phyloP scores from a whole-genome alignment of 2,329 filamentous ascomycete species.

The Xylariomycetidae sp. region DNA sequence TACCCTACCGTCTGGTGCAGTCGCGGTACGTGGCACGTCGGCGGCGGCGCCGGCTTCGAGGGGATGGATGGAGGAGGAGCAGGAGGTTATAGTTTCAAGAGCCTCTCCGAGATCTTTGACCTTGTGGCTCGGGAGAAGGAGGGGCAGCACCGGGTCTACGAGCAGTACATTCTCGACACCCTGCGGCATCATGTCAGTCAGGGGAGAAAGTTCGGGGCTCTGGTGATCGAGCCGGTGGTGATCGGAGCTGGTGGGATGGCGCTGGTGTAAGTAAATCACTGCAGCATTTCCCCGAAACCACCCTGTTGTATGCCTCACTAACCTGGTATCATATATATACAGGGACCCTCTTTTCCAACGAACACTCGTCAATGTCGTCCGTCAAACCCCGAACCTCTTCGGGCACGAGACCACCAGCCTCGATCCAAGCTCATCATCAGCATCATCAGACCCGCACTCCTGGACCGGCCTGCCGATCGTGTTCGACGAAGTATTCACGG shows the following conservation, averaged over 20 bases:
- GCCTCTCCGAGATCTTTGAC: constrained; percentile 57
- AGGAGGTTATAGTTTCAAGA: constrained; percentile 41
- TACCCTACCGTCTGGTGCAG: constrained; percentile 68
- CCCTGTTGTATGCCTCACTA: not conserved
- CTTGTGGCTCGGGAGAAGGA: constrained; percentile 42
- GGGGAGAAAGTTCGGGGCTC: constrained; percentile 66
- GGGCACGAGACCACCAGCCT: constrained; percentile 15
- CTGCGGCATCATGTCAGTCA: constrained; percentile 48
- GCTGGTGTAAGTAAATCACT: constrained; percentile 58
- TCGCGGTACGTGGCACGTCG: constrained; percentile 61
- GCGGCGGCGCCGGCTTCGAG: constrained; percentile 23
- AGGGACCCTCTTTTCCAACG: constrained; percentile 80
- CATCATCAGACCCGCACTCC: constrained; percentile 6
- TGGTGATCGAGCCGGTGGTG: constrained; percentile 77
- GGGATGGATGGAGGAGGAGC: constrained; percentile 24
- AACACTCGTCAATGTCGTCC: constrained; percentile 63
- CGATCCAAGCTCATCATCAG: not conserved
- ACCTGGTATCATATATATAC: constrained; percentile 7
- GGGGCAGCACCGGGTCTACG: constrained; percentile 48
- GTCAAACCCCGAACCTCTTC: constrained; percentile 54
- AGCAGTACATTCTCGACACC: constrained; percentile 50
- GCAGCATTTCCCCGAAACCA: too few species aligned
- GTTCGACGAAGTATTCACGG: constrained; percentile 86
- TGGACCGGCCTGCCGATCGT: constrained; percentile 77
- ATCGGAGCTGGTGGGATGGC: constrained; percentile 82